These are phyloP conservation scores for Guadua angustifolia DNA, from an alignment of 176 grass and related monocot species.

Conservation along the genomic window DNA sequence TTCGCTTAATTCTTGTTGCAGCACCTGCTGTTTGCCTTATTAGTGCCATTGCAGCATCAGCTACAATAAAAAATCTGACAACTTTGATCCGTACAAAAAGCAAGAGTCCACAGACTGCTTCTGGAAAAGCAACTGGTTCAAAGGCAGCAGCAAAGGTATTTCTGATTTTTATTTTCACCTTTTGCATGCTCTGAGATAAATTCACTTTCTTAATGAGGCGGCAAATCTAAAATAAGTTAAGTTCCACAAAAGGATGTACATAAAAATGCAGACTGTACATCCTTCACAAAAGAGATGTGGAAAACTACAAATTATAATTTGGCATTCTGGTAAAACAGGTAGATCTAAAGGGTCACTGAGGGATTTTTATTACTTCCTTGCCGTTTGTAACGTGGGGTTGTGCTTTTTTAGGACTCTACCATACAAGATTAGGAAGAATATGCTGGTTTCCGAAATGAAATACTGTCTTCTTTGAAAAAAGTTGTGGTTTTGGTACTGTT, in stretches of 20 bases:
- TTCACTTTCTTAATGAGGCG: not conserved
- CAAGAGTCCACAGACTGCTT: slow-evolving; percentile 60
- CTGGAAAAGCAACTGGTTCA: slow-evolving; percentile 70
- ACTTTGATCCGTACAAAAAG: slow-evolving; percentile 75
- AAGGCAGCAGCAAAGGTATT: slow-evolving; percentile 93
- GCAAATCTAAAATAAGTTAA: not conserved
- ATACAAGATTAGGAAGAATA: not conserved
- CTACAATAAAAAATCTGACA: slow-evolving; percentile 95
- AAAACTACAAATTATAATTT: not conserved
- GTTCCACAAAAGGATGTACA: not conserved
- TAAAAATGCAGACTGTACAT: slow-evolving; percentile 6
- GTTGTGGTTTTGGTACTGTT: not conserved
- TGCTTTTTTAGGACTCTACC: not conserved
- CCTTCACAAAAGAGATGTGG: not conserved
- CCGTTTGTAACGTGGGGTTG: not conserved
- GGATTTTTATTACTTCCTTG: not conserved
- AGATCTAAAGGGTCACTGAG: not conserved
- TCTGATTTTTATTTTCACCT: slow-evolving; percentile 18
- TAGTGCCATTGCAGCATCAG: slow-evolving; percentile 86
- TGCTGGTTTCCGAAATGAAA: not conserved
- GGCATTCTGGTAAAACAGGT: not conserved
- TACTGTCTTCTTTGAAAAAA: not conserved
- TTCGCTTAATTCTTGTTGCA: slow-evolving; percentile 93
- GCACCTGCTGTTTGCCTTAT: slow-evolving; percentile 95
- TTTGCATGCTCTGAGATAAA: slow-evolving; percentile 11